Conservation (phyloP, 75 land plant species). For the Isoetes taiwanensis region DNA sequence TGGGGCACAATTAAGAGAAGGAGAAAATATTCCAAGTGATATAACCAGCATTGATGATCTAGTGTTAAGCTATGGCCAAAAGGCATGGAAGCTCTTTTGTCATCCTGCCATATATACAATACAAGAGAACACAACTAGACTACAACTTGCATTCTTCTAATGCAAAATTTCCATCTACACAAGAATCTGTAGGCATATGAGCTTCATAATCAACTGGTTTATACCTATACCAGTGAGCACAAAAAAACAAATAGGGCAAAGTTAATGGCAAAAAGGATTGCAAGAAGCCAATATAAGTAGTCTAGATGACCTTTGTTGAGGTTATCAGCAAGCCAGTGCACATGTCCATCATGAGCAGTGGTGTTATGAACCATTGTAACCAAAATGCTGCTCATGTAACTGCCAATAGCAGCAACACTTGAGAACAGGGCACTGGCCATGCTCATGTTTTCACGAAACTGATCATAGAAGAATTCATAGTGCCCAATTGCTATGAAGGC, state of each 20-base stretch:
- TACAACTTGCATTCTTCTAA: no score
- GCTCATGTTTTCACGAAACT: neutral
- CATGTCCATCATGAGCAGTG: neutral
- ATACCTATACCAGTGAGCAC: conserved; percentile 4
- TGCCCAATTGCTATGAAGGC: conserved; percentile 3
- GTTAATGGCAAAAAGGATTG: conserved; percentile 1
- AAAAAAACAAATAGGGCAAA: neutral
- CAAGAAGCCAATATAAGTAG: neutral
- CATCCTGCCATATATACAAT: no score
- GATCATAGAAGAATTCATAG: neutral
- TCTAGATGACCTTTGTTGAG: conserved; percentile 2
- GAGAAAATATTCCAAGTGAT: no score
- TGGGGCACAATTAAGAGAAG: no score
- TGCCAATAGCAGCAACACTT: neutral
- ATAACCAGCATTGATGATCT: no score
- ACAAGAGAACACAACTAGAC: no score
- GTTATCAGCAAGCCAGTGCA: conserved; percentile 1
- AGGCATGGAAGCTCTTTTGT: no score
- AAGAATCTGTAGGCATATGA: no score
- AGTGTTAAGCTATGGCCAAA: no score
- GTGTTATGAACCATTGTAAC: neutral
- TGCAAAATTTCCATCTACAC: no score
- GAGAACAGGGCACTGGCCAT: conserved; percentile 6
- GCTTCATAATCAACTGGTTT: no score
- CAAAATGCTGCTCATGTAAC: neutral